Evolutionary conservation across 768 basidiomycete genomes (phyloP), one percentile per base, ranked within the genome.

Genomic region (Gloeopeniophorella convolvens): DNA sequence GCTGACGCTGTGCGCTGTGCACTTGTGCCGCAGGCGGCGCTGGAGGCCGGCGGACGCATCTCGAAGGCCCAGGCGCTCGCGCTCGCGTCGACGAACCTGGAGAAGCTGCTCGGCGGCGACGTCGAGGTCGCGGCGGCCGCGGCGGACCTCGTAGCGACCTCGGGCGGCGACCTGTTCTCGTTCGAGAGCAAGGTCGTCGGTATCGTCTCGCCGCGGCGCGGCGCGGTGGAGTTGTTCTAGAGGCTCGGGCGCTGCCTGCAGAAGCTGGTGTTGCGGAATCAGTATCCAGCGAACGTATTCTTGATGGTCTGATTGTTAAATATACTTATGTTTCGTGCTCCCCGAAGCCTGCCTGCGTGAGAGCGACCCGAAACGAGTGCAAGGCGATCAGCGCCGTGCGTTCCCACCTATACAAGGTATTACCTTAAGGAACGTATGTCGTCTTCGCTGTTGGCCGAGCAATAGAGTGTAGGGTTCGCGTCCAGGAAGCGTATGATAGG

Each of bases 81-180:
- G 5, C 66, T 82, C 3, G 79, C 70, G 8, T 75, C 77, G 31
- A 67, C 70, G 24, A 82, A 80, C 59, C 58, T 84, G 9, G 80
- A 79, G 54, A 69, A 71, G 32, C 62, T 84, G 21, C 66, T 81
- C 56, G 76, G 74, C 7, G 52, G 65, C 5, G 51, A 64, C 20
- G 40, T 47, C 11, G 57, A 50, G 13, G 39, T 13, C 9, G 42
- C 43, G 5, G 49, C 43, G 16, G 50, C 50, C 15, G 15, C 52
- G 4, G 45, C 59, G 8, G 65, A 68, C 27, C 52, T 69, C 15
- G 67, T 70, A 9, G 68, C 60, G 8, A 67, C 63, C 5, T 50
- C 60, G 2, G 69, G 67, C 1, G 68, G 69, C 5, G 65, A 68
- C 35, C 44, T 69, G 36, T 58, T 70, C 8, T 63, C 65, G 30